A percentile compares a stretch with the other conserved stretches of the same genome.
Conservation (phyloP, 768 basidiomycete species). For the Trametes sanguinea region DNA sequence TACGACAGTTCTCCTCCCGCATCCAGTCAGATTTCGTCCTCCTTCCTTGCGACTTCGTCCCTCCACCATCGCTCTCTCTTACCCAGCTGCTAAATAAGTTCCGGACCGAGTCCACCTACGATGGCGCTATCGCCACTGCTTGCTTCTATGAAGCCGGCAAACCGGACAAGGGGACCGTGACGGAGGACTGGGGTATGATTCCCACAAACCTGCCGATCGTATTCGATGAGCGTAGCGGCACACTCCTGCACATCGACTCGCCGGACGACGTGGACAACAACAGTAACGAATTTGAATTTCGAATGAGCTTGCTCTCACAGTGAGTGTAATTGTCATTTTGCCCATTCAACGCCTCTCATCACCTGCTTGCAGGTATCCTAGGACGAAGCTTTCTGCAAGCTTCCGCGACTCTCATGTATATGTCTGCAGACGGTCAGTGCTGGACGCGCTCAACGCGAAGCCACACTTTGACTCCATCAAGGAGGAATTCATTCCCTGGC, state of each 20-base stretch:
- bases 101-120: slow-evolving; percentile 65
- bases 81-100: slow-evolving; percentile 77
- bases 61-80: slow-evolving; percentile 73
- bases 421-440: slow-evolving; percentile 73
- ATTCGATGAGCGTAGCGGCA: slow-evolving; percentile 67
- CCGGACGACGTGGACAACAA: slow-evolving; percentile 68
- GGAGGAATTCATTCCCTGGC: slow-evolving; percentile 91
- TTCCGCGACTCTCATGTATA: slow-evolving; percentile 91
- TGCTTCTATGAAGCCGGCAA: slow-evolving; percentile 61
- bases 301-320: slow-evolving; percentile 75
- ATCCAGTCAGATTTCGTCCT: slow-evolving; percentile 87
- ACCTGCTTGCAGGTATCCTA: slow-evolving; percentile 59
- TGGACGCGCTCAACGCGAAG: slow-evolving; percentile 72
- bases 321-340: slow-evolving; percentile 33
- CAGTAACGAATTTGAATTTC: slow-evolving; percentile 68
- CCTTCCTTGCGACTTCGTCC: slow-evolving; percentile 89
- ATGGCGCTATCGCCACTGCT: slow-evolving; percentile 63
- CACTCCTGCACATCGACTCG: slow-evolving; percentile 73
- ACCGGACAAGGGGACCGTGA: slow-evolving; percentile 53
- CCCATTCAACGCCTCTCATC: background rate
- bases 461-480: slow-evolving; percentile 76
- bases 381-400: slow-evolving; percentile 62
- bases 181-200: slow-evolving; percentile 68
- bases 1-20: slow-evolving; percentile 73
- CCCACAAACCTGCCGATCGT: slow-evolving; percentile 53